Evolutionary conservation across 1,284 basidiomycete genomes (phyloP).

Genomic region (Apiotrichum laibachii): DNA sequence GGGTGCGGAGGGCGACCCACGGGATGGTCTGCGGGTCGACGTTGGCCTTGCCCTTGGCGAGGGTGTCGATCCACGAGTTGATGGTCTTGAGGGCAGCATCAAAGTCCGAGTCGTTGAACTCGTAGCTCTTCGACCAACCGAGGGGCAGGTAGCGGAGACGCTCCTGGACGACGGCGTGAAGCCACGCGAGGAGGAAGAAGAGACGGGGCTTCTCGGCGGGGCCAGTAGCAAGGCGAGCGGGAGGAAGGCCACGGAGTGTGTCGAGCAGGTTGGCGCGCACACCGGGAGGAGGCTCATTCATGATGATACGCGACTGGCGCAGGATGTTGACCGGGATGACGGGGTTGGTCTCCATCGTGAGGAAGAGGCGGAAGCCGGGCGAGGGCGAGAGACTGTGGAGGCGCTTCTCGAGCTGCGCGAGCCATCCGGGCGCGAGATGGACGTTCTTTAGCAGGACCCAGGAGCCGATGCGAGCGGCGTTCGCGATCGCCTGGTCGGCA

Average conservation of each 20-base stretch:
- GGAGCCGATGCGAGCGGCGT: conserved; percentile 81
- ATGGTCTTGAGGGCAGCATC: conserved; percentile 87
- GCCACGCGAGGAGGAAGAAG: conserved; percentile 96
- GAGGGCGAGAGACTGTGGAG: conserved; percentile 87
- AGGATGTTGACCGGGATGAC: conserved; percentile 89
- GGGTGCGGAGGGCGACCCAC: conserved; percentile 83
- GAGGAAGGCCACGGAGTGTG: conserved; percentile 75
- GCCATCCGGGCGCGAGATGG: conserved; percentile 88
- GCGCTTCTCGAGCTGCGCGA: conserved; percentile 91
- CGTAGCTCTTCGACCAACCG: conserved; percentile 92
- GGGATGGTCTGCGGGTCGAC: conserved; percentile 86
- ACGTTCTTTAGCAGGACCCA: conserved; percentile 97
- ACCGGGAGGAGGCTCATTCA: conserved; percentile 96
- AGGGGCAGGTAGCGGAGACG: conserved; percentile 89
- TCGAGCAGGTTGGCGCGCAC: conserved; percentile 92
- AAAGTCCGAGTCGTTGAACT: conserved; percentile 98
- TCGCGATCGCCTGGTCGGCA: conserved; percentile 89
- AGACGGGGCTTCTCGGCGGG: conserved; percentile 86
- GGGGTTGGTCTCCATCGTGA: conserved; percentile 89
- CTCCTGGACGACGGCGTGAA: conserved; percentile 94
- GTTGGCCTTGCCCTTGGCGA: conserved; percentile 83
- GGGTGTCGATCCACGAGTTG: conserved; percentile 75
- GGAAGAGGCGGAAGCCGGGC: conserved; percentile 86
- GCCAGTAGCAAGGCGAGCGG: conserved; percentile 62
- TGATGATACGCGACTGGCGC: conserved; percentile 87